Base-by-base conservation (phyloP, 2,329 filamentous ascomycete species). In the Endothia cerciana region DNA sequence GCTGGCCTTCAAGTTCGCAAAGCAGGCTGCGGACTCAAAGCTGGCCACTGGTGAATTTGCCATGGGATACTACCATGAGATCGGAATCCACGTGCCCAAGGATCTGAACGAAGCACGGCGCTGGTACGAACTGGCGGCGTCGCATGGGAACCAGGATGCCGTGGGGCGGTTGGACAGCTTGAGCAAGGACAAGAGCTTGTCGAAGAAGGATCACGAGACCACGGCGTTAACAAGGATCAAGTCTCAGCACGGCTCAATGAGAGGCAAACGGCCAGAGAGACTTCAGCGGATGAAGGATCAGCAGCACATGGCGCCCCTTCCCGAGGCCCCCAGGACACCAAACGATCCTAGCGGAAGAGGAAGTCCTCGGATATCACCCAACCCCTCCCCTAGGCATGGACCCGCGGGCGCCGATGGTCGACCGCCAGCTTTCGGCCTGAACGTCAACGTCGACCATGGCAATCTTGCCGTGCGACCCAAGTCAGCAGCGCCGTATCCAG, bases 21-120 rank as follows among this genome's bases (percentile, higher is more conserved):
- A 94, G 72, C 87, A 94, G 70, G 95, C 95, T 13, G 94, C 95
- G 10, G 83, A 87, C 60, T 87, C 89, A 47, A 93, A 93, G 64
- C 84, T 98, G 59, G 85, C 93, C 0, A 98, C 94, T 0, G 95
- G 94, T 59, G 93, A 98, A 77, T 99, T 99, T 74, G 95, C 95
- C 33, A 87, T 99, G 83, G 94, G 94, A 13, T 99, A 99, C 78
- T 99, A 98, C 80, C 88, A 95, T 75, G 95, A 99, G 77, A 96
- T 99, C 71, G 95, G 95, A 71, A 97, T 99, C 75, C 89, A 93
- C 74, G 91, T 96, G 30, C 86, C 88, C n/a, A 91, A 92, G 70
- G 92, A 94, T 74, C 79, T 97, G 51, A 85, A 88, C 60, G 91
- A 95, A 75, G 94, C 95, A 1, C 85, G 91, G 69, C 88, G 84